These are phyloP conservation scores for Benincasa hispida DNA, from an alignment of 306 rosid genomes.

Conservation along the genomic window DNA sequence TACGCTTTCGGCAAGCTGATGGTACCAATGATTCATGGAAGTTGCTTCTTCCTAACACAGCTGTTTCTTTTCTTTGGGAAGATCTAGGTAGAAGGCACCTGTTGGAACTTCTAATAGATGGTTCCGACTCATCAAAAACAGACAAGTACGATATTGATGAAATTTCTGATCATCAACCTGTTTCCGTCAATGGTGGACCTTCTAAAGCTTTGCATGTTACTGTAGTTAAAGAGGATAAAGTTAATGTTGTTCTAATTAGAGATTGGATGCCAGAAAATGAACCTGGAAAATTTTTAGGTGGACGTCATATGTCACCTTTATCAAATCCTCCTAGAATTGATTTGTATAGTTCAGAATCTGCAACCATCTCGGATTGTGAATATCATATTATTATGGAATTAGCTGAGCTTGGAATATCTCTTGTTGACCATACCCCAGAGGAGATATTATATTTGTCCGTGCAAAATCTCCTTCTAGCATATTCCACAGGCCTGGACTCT, in stretches of 20 bases:
- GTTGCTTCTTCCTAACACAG: slow-evolving; percentile 64
- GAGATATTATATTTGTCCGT: slow-evolving; percentile 74
- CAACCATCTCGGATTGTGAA: slow-evolving; percentile 50
- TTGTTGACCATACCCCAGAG: slow-evolving; percentile 88
- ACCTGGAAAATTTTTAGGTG: slow-evolving; percentile 28
- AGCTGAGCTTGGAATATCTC: slow-evolving; percentile 79
- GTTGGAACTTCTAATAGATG: slow-evolving; percentile 72
- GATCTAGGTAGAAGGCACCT: slow-evolving; percentile 87
- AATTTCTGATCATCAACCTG: slow-evolving; percentile 66
- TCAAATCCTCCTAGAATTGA: slow-evolving; percentile 30
- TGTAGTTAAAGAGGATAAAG: slow-evolving; percentile 71
- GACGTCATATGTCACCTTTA: slow-evolving; percentile 27
- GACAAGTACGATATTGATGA: slow-evolving; percentile 70
- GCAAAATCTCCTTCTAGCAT: slow-evolving; percentile 71
- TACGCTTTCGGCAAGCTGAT: slow-evolving; percentile 77
- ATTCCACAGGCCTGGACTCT: slow-evolving; percentile 84
- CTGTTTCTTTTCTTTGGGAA: slow-evolving; percentile 91
- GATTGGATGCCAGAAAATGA: slow-evolving; percentile 94
- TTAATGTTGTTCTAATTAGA: slow-evolving; percentile 60
- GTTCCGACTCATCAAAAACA: slow-evolving; percentile 55
- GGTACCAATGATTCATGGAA: slow-evolving; percentile 75
- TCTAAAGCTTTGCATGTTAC: slow-evolving; percentile 62
- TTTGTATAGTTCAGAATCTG: slow-evolving; percentile 31
- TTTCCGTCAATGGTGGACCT: slow-evolving; percentile 41
- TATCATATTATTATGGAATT: slow-evolving; percentile 68